Percentiles rank a stretch among this genome's conserved stretches.
phyloP scores from a whole-genome alignment of 108 stramenopile genomes.

The Licmophora abbreviata region DNA sequence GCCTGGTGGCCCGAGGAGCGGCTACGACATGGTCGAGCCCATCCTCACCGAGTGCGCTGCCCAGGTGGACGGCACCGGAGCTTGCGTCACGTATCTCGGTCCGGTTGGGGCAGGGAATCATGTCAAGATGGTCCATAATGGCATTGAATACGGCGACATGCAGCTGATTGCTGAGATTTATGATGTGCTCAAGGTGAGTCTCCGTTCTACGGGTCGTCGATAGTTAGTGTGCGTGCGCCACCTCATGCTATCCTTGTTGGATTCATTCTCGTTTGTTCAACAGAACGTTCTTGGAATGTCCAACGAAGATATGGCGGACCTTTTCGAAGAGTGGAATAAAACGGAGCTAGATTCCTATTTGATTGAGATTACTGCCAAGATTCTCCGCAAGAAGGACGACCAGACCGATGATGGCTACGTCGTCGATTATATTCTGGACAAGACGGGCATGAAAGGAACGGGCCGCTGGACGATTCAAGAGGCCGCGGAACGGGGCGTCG shows the following conservation, averaged over 20 bases:
- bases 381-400: slow-evolving; percentile 74
- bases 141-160: slow-evolving; percentile 89
- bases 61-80: slow-evolving; percentile 36
- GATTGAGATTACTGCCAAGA: slow-evolving; percentile 76
- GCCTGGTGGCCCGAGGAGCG: slow-evolving; percentile 77
- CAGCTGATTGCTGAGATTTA: slow-evolving; percentile 87
- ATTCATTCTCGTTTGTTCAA: too few species aligned
- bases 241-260: too few species aligned
- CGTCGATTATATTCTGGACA: slow-evolving; percentile 71
- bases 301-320: slow-evolving; percentile 71
- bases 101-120: slow-evolving; percentile 58
- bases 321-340: slow-evolving; percentile 75
- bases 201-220: too few species aligned
- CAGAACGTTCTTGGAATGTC: slow-evolving; percentile 49
- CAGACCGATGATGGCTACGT: slow-evolving; percentile 43
- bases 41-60: slow-evolving; percentile 65
- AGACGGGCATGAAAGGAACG: slow-evolving; percentile 82
- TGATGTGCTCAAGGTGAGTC: slow-evolving; percentile 69
- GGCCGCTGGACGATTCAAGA: slow-evolving; percentile 87
- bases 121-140: slow-evolving; percentile 86
- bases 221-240: too few species aligned
- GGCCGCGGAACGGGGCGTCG: slow-evolving; percentile 70
- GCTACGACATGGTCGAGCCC: slow-evolving; percentile 56
- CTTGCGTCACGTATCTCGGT: slow-evolving; percentile 74
- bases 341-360: slow-evolving; percentile 58